Evolutionary conservation across 768 basidiomycete genomes (phyloP), one percentile per base, ranked within the genome.

Genomic region (Suillus fuscotomentosus): DNA sequence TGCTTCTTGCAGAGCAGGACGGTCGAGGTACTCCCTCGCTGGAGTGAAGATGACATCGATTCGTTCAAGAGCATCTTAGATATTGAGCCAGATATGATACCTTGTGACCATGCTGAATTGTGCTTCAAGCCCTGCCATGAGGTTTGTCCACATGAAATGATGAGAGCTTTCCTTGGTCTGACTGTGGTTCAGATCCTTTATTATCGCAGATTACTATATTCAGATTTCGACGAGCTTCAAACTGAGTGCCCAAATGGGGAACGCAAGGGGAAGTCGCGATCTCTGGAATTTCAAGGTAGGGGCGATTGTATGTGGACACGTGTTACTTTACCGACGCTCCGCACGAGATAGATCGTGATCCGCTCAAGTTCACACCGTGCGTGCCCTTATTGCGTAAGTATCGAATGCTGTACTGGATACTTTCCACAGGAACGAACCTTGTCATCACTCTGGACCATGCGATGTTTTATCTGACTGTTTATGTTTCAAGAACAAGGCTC

Each of bases 61-160:
- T 66, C 74, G 0, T 69, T 89, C 3, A 71, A 67, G 24, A 73
- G 72, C 2, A 69, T 85, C 6, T 73, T 85, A 11, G 73, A 80
- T 17, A 71, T 83, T 27, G 75, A 78, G 0, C 83, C 83, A 8
- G 81, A 86, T 54, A 70, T 76, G 4, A 71, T 76, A 0, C 79
- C 87, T 0, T 90, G 89, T 66, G 81, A 86, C 54, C 73, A 90
- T 14, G 83, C 86, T 20, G 70, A 77, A 1, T 73, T 90, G 17
- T 84, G 84, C 70, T 77, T 78, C 11, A 87, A 84, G 65, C 83
- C 87, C 6, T 91, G 90, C 71, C 72, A 74, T 36, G 86, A 91
- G 78, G 89, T 88, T 62, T 60, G 34, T 62, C 24, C 34, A 36
- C 31, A 59, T 15, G 56, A 17, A 48, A 20, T 20, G 31, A 48